Conservation (phyloP, 805 yeast species). For the Candida odintsovae region DNA sequence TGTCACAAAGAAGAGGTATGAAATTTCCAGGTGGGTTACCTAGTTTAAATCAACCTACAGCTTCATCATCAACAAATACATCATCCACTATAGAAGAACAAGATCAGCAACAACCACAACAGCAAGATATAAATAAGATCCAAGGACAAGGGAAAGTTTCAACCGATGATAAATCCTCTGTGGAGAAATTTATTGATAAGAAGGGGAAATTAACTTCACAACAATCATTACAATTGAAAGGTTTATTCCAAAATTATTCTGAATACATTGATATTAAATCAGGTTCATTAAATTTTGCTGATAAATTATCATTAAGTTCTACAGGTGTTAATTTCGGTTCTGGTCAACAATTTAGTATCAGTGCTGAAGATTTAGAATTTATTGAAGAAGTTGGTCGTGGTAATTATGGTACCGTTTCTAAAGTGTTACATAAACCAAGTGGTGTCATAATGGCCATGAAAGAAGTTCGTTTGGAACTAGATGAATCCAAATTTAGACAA, state of each 20-base stretch:
- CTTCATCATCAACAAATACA: background rate
- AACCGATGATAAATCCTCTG: conserved; percentile 8
- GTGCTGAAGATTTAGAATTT: conserved; percentile 76
- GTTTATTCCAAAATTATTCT: conserved; percentile 76
- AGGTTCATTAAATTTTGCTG: conserved; percentile 87
- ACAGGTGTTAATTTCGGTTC: conserved; percentile 87
- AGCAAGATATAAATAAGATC: background rate
- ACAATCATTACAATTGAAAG: conserved; percentile 33
- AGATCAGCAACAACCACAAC: background rate
- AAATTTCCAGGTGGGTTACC: conserved; percentile 82
- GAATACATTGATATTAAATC: conserved; percentile 88
- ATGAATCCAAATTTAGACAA: conserved; percentile 89
- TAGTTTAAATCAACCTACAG: conserved; percentile 26
- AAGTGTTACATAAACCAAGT: conserved; percentile 90
- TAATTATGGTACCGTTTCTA: conserved; percentile 92
- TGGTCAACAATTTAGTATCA: conserved; percentile 82
- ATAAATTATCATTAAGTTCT: conserved; percentile 87
- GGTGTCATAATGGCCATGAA: conserved; percentile 95
- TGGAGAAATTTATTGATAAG: conserved; percentile 20
- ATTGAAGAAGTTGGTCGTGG: conserved; percentile 92
- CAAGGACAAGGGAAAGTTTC: background rate
- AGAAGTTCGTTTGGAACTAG: conserved; percentile 88
- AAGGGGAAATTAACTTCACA: conserved; percentile 19
- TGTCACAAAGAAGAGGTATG: conserved; percentile 82
- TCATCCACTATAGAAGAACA: background rate